Evolutionary conservation across 1,284 basidiomycete genomes (phyloP), one percentile per base, ranked within the genome.

Genomic region (Austroboletus sp.): DNA sequence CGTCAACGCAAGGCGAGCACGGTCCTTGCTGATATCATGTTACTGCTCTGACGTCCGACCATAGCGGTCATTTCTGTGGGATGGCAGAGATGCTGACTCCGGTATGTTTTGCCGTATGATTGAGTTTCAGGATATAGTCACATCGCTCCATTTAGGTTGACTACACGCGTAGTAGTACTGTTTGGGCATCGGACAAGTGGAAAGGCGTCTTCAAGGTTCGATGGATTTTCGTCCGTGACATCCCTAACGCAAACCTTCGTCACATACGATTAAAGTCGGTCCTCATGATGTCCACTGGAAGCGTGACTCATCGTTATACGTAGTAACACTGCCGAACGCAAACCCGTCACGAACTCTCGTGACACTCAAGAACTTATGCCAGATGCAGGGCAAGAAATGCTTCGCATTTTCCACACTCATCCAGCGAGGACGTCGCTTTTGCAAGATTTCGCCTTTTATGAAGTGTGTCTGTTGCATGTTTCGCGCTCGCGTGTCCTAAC

Each of bases 111-210:
- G 16, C 34, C 8, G 7, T 30, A 21, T 21, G 21, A 21, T 17
- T 34, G 16, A 31, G 6, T 39, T 12, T 15, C 15, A n/a, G 34
- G 17, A 17, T 15, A 27, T 25, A 11, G 40, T 47, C 39, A 51
- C 44, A 21, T 34, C 45, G 19, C 15, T 38, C 17, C 25, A 11
- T 32, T 33, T 34, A 83, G 76, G 83, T 89, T 21, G 87, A 90
- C 60, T 88, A 90, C 63, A 85, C 85, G 7, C 76, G 83, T 43
- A 89, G 84, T 65, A 89, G 85, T 51, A 95, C 85, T 2, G 93
- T 97, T 8, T 97, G 93, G 93, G 91, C 92, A 0, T 93, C 92
- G 31, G 91, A 96, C 69, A 97, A 97, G 66, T 97, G 93, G 93
- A 96, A 97, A 68, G 93, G 93, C 17, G 89, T 94, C 43, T 94